phyloP scores from a whole-genome alignment of 352 stramenopile genomes.

The Phytophthora sp. region DNA sequence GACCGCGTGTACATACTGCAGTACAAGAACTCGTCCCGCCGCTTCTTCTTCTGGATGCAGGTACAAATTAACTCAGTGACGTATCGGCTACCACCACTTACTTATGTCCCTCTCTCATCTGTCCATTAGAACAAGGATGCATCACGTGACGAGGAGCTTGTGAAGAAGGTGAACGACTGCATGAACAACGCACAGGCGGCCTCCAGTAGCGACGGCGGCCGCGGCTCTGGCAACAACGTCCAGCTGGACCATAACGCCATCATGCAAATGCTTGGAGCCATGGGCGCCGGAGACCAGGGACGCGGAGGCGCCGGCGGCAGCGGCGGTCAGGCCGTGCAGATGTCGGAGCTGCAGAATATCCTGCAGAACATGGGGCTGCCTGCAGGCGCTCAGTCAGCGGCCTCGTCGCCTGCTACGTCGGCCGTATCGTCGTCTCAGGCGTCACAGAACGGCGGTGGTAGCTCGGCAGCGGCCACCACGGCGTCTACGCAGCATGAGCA shows the following conservation, averaged over 20 bases:
- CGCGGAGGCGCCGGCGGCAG: slow-evolving; percentile 45
- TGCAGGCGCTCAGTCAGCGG: slow-evolving; percentile 60
- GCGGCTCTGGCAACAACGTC: slow-evolving; percentile 55
- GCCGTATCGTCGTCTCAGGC: slow-evolving; percentile 79
- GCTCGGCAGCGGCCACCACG: slow-evolving; percentile 72
- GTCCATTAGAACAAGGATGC: slow-evolving; percentile 81
- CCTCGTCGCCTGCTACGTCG: slow-evolving; percentile 76
- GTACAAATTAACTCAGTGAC: slow-evolving; percentile 31
- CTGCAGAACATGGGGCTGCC: slow-evolving; percentile 89
- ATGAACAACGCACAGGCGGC: slow-evolving; percentile 86
- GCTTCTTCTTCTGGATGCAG: slow-evolving; percentile 97
- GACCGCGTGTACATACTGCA: slow-evolving; percentile 93
- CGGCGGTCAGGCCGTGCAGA: slow-evolving; percentile 71
- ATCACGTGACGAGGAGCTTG: slow-evolving; percentile 86
- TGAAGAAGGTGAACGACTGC: slow-evolving; percentile 89
- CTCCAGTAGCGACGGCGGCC: slow-evolving; percentile 34
- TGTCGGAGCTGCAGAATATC: slow-evolving; percentile 89
- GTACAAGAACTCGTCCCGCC: slow-evolving; percentile 92
- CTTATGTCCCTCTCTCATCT: background rate
- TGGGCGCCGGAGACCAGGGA: slow-evolving; percentile 74
- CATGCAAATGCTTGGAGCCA: slow-evolving; percentile 91
- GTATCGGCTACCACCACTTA: background rate
- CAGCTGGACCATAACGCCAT: slow-evolving; percentile 91
- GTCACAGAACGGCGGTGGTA: slow-evolving; percentile 70
- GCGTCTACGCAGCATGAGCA: slow-evolving; percentile 78